Conservation (phyloP, 768 basidiomycete species). For the Mrakia hoshinonis region DNA sequence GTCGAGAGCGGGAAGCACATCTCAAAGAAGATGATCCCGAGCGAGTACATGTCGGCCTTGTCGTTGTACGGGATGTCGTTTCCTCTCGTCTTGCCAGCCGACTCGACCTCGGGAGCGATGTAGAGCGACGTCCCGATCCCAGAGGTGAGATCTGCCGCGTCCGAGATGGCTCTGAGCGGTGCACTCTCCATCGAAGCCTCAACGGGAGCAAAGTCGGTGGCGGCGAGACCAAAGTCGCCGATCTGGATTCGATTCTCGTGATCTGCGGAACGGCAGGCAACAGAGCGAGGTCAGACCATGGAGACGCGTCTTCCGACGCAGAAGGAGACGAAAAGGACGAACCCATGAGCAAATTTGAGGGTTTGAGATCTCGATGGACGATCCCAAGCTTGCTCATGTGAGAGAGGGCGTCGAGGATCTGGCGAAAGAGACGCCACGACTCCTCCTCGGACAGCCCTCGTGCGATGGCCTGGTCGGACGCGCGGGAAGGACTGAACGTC, state of each 20-base stretch:
- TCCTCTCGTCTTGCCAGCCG: constrained; percentile 43
- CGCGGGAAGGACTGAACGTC: constrained; percentile 5
- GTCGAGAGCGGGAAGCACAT: constrained; percentile 80
- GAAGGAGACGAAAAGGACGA: constrained; percentile 31
- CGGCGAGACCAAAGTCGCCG: constrained; percentile 75
- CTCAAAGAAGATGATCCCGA: constrained; percentile 95
- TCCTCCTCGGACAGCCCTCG: constrained; percentile 76
- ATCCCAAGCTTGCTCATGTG: constrained; percentile 86
- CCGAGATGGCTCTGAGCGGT: constrained; percentile 30
- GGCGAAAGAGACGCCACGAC: constrained; percentile 80
- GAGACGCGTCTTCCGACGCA: background rate
- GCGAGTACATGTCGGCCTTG: constrained; percentile 88
- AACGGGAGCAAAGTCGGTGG: constrained; percentile 30
- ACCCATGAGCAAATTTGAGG: constrained; percentile 92
- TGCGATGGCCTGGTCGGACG: constrained; percentile 53
- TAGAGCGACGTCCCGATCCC: constrained; percentile 80
- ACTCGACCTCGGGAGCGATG: constrained; percentile 83
- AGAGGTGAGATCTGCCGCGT: constrained; percentile 38
- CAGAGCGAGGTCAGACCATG: background rate
- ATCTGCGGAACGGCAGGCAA: constrained; percentile 28
- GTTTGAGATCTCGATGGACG: constrained; percentile 65
- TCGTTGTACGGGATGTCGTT: constrained; percentile 50
- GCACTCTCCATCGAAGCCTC: constrained; percentile 32
- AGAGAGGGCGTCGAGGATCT: constrained; percentile 78
- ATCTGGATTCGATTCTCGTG: constrained; percentile 48